Evolutionary conservation across 768 basidiomycete species (phyloP).

Genomic region (Leccinum arenicola): DNA sequence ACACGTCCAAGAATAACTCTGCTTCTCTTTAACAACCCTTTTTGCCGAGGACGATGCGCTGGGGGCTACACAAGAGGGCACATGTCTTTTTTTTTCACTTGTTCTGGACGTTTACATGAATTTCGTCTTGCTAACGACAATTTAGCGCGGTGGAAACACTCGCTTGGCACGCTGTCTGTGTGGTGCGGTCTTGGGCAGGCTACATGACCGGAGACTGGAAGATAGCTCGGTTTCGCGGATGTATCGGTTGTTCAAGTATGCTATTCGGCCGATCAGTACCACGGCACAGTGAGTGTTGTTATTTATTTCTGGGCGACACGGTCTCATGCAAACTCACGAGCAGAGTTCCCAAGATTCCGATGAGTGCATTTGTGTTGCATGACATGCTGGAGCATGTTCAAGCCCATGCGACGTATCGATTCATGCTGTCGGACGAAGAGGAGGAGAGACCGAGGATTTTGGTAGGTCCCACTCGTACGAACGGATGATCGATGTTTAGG

Average conservation of each 20-base stretch:
- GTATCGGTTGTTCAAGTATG: slow-evolving; percentile 81
- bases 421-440: slow-evolving; percentile 85
- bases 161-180: slow-evolving; percentile 71
- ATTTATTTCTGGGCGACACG: neutral
- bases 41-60: slow-evolving; percentile 60
- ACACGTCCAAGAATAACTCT: slow-evolving; percentile 75
- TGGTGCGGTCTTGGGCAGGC: slow-evolving; percentile 77
- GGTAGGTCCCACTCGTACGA: slow-evolving; percentile 41
- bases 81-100: slow-evolving; percentile 38
- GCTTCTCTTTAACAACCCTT: slow-evolving; percentile 85
- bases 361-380: slow-evolving; percentile 87
- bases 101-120: slow-evolving; percentile 1
- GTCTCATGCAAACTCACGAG: neutral
- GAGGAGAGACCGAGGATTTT: slow-evolving; percentile 75
- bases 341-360: slow-evolving; percentile 47
- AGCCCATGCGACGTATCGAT: slow-evolving; percentile 92
- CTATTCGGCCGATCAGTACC: slow-evolving; percentile 68
- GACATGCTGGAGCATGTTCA: slow-evolving; percentile 91
- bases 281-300: slow-evolving; percentile 53
- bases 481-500: neutral
- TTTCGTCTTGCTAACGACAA: slow-evolving; percentile 20
- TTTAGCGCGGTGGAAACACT: slow-evolving; percentile 62
- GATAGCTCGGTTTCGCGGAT: slow-evolving; percentile 36
- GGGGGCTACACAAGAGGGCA: slow-evolving; percentile 90
- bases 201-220: slow-evolving; percentile 46